Evolutionary conservation across 345 rosid genomes (phyloP).

Genomic region (Bretschneidera sinensis): DNA sequence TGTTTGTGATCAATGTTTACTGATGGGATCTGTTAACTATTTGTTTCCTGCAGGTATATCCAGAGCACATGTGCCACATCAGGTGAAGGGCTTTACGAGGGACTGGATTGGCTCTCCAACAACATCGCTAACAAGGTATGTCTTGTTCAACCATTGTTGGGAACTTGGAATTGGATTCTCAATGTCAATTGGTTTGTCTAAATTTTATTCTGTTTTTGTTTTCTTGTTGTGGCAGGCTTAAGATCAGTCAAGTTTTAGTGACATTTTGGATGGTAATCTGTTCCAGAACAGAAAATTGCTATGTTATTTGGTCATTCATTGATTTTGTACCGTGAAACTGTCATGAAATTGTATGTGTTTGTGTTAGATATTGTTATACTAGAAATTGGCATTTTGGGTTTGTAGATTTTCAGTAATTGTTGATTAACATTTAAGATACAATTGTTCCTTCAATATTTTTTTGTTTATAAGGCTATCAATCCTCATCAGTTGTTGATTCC

Average conservation of each 20-base stretch:
- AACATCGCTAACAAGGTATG: conserved; percentile 65
- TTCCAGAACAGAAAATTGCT: conserved; percentile 1
- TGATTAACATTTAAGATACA: conserved; percentile 11
- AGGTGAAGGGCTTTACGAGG: conserved; percentile 79
- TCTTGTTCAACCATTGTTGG: not conserved
- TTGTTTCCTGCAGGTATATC: conserved; percentile 53
- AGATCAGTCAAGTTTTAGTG: not conserved
- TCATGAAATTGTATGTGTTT: conserved; percentile 15
- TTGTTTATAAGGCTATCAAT: too few species aligned
- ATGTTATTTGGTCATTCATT: conserved; percentile 8
- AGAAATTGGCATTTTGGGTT: conserved; percentile 14
- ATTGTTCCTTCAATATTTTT: too few species aligned
- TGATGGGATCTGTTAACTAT: not conserved
- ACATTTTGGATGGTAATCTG: not conserved
- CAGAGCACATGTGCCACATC: too few species aligned
- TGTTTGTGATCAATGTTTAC: not conserved
- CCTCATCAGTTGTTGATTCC: too few species aligned
- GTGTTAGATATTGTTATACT: conserved; percentile 22
- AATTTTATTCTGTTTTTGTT: not conserved
- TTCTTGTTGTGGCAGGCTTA: conserved; percentile 20
- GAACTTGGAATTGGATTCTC: too few species aligned
- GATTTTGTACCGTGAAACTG: not conserved
- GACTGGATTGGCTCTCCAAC: conserved; percentile 81
- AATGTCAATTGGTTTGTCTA: too few species aligned
- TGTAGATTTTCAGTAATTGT: conserved; percentile 29